Percentiles rank a stretch among this genome's conserved stretches.
These are phyloP conservation scores for Primulina tabacum DNA, from an alignment of 257 asterid species.

Conservation along the genomic window DNA sequence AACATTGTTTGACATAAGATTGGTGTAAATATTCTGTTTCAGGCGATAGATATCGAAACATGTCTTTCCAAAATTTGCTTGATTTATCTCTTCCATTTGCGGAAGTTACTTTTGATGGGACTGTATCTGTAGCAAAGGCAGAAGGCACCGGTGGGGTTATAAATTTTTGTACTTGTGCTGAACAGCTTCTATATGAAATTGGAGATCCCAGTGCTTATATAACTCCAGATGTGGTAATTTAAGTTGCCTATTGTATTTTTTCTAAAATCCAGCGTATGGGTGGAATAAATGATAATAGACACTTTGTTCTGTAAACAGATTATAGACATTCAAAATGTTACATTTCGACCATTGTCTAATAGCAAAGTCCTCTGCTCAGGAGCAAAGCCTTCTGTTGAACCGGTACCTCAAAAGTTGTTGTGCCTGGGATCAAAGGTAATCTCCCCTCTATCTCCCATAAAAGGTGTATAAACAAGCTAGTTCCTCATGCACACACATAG, in stretches of 20 bases:
- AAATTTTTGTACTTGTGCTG: slow-evolving; percentile 69
- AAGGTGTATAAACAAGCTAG: neutral
- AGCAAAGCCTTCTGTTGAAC: slow-evolving; percentile 66
- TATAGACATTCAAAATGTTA: slow-evolving; percentile 70
- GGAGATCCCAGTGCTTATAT: slow-evolving; percentile 91
- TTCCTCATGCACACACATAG: neutral
- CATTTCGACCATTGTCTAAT: slow-evolving; percentile 61
- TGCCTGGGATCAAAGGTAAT: slow-evolving; percentile 74
- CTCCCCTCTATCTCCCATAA: slow-evolving; percentile 17
- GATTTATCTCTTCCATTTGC: slow-evolving; percentile 87
- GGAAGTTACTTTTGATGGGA: slow-evolving; percentile 73
- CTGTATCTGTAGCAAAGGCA: slow-evolving; percentile 71
- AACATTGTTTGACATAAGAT: slow-evolving; percentile 16
- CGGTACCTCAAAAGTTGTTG: slow-evolving; percentile 62
- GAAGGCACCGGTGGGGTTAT: slow-evolving; percentile 77
- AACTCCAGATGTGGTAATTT: slow-evolving; percentile 90
- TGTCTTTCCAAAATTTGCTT: slow-evolving; percentile 69
- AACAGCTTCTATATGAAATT: slow-evolving; percentile 97
- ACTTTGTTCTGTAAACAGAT: slow-evolving; percentile 43
- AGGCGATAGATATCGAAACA: slow-evolving; percentile 82
- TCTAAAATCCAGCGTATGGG: slow-evolving; percentile 5
- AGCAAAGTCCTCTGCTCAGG: slow-evolving; percentile 81
- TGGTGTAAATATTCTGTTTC: slow-evolving; percentile 16
- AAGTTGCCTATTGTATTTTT: slow-evolving; percentile 14
- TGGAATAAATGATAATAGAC: slow-evolving; percentile 7